These are phyloP conservation scores for Penicillium bovifimosum DNA, from an alignment of 495 filamentous ascomycete species.

Conservation along the genomic window DNA sequence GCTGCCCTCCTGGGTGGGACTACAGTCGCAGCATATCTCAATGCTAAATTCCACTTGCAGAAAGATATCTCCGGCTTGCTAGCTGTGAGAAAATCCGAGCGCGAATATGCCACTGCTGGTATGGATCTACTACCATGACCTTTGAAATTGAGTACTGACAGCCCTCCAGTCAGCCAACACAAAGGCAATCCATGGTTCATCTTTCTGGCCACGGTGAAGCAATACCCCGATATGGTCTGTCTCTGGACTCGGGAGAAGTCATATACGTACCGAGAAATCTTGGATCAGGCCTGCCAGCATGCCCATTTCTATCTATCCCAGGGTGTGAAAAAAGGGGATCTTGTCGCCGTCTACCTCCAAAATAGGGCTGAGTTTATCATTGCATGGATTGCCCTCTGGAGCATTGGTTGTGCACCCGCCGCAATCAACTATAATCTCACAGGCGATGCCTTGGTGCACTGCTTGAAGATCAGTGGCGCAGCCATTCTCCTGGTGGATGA, in stretches of 20 bases:
- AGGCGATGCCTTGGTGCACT: conserved; percentile 63
- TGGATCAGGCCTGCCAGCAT: conserved; percentile 53
- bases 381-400: conserved; percentile 55
- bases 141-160: conserved; percentile 5
- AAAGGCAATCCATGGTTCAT: conserved; percentile 58
- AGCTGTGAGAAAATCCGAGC: conserved; percentile 26
- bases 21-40: conserved; percentile 55
- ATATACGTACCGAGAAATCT: conserved; percentile 59
- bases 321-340: conserved; percentile 58
- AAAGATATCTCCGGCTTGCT: conserved; percentile 51
- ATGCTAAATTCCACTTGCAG: conserved; percentile 61
- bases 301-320: conserved; percentile 57
- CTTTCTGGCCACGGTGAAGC: conserved; percentile 51
- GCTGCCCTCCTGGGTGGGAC: conserved; percentile 36
- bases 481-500: conserved; percentile 63
- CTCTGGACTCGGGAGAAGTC: conserved; percentile 62
- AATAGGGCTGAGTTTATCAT: conserved; percentile 67
- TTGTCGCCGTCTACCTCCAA: conserved; percentile 63
- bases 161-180: conserved; percentile 40
- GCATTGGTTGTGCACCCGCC: conserved; percentile 61
- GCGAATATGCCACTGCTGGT: conserved; percentile 33
- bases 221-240: conserved; percentile 44
- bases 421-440: conserved; percentile 69
- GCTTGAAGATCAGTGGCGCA: conserved; percentile 54
- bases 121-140: conserved; percentile 2